Base-by-base conservation (phyloP, 495 filamentous ascomycete species). In the Lophium mytilinum region DNA sequence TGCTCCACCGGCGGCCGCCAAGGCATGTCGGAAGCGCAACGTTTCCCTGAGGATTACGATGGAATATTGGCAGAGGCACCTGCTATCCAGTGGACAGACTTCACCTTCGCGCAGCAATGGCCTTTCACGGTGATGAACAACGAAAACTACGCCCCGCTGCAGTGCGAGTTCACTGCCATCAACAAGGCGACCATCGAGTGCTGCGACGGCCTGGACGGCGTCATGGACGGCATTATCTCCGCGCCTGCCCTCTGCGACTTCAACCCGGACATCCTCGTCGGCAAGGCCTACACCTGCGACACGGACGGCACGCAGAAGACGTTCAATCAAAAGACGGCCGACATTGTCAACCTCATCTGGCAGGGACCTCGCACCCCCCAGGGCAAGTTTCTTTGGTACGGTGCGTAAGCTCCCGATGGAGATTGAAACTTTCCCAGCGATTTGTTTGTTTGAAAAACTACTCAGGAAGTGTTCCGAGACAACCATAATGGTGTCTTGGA, bases 101-200 rank as follows among this genome's bases (percentile, higher is more conserved):
- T 68, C 50, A n/a, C 62, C 8, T 11, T 61, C 6, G 62, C 66
- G 1, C 57, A 67, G 41, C 51, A 60, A 14, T 75, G 71, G 71
- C 66, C 70, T n/a, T 58, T 67, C 30, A 36, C 55, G 30, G 63
- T 66, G 36, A 67, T 69, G 63, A 66, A 61, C 40, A 40, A 57
- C 30, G 43, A n/a, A 15, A 51, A 37, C 37, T 54, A 53, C 41
- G 62, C 45, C 33, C 48, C 61, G 14, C 33, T 52, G 10, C n/a
- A 43, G n/a, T 67, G 65, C 52, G 63, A 64, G 50, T 46, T 70
- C 11, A 34, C 57, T 35, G 66, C 60, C 4, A n/a, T 62, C 11
- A 35, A 18, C 11, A 24, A 41, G 9, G 56, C 60, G 1, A 56
- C 60, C 5, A 46, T 62, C 15, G 49, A 40, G 14, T 21, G 34